Percentiles rank a stretch among this genome's conserved stretches.
phyloP scores from a whole-genome alignment of 2,329 filamentous ascomycete species.

The Pleurostoma richardsiae region DNA sequence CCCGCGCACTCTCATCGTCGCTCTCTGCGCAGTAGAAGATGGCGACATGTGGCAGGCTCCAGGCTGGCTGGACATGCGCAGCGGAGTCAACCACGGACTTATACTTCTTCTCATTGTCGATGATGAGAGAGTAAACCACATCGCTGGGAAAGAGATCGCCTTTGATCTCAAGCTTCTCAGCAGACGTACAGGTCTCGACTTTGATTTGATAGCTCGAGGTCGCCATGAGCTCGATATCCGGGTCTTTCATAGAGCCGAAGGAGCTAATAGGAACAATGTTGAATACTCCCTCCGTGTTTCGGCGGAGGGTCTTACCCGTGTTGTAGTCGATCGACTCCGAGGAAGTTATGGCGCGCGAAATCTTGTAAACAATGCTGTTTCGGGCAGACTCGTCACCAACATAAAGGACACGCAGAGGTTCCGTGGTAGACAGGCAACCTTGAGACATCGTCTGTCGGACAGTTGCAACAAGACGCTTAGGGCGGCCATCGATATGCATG shows the following conservation, averaged over 20 bases:
- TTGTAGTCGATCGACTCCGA: slow-evolving; percentile 26
- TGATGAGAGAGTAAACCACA: slow-evolving; percentile 28
- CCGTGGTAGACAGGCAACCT: slow-evolving; percentile 34
- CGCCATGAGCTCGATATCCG: slow-evolving; percentile 47
- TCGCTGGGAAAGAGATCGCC: slow-evolving; percentile 16
- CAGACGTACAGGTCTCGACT: slow-evolving; percentile 40
- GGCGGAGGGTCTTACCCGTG: slow-evolving; percentile 18
- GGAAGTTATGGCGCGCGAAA: slow-evolving; percentile 41
- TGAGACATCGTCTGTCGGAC: slow-evolving; percentile 45
- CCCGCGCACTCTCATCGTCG: slow-evolving; percentile 29
- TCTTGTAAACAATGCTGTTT: slow-evolving; percentile 36
- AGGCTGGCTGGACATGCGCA: slow-evolving; percentile 33
- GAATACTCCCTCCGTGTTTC: slow-evolving; percentile 36
- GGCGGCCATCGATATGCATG: slow-evolving; percentile 23
- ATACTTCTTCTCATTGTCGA: slow-evolving; percentile 32
- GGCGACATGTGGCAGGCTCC: slow-evolving; percentile 43
- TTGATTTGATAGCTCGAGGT: slow-evolving; percentile 46
- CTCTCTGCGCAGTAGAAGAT: slow-evolving; percentile 41
- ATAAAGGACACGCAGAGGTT: slow-evolving; percentile 44
- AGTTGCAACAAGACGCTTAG: slow-evolving; percentile 31
- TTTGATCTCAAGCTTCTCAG: slow-evolving; percentile 22
- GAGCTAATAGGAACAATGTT: slow-evolving; percentile 46
- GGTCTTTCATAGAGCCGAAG: slow-evolving; percentile 37
- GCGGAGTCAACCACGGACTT: slow-evolving; percentile 27
- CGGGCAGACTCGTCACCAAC: slow-evolving; percentile 35